phyloP scores from a whole-genome alignment of 2,329 filamentous ascomycete species.

The Venturia effusa region DNA sequence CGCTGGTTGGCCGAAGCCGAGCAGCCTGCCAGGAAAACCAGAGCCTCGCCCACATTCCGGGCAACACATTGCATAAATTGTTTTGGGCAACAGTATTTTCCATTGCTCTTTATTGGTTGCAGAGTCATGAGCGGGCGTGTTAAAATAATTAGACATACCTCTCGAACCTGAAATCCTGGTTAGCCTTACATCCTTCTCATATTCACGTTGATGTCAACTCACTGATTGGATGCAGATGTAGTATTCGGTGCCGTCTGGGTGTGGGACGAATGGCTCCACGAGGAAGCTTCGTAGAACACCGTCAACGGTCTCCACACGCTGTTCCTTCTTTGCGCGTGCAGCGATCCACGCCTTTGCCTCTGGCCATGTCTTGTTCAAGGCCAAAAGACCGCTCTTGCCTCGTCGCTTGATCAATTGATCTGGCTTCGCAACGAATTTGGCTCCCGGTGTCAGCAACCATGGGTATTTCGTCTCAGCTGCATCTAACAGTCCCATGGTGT shows the following conservation, averaged over 20 bases:
- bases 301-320: slow-evolving; percentile 84
- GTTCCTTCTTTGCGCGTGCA: slow-evolving; percentile 79
- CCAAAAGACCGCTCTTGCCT: slow-evolving; percentile 95
- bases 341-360: slow-evolving; percentile 93
- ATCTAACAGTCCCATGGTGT: slow-evolving; percentile 75
- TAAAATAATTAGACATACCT: slow-evolving; percentile 8
- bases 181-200: neutral
- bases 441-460: slow-evolving; percentile 72
- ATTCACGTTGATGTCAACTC: slow-evolving; percentile 31
- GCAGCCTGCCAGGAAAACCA: neutral
- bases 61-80: neutral
- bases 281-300: slow-evolving; percentile 90
- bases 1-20: neutral
- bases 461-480: slow-evolving; percentile 95
- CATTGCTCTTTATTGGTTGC: neutral
- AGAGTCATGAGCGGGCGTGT: too few relatives aligned
- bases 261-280: slow-evolving; percentile 96
- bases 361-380: slow-evolving; percentile 93
- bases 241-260: slow-evolving; percentile 92
- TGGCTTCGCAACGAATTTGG: slow-evolving; percentile 97
- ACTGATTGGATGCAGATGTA: slow-evolving; percentile 99
- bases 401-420: slow-evolving; percentile 99
- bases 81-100: neutral
- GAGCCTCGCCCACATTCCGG: neutral
- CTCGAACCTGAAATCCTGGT: slow-evolving; percentile 10